phyloP scores from a whole-genome alignment of 257 asterid species.

The Capsicum rhomboideum region DNA sequence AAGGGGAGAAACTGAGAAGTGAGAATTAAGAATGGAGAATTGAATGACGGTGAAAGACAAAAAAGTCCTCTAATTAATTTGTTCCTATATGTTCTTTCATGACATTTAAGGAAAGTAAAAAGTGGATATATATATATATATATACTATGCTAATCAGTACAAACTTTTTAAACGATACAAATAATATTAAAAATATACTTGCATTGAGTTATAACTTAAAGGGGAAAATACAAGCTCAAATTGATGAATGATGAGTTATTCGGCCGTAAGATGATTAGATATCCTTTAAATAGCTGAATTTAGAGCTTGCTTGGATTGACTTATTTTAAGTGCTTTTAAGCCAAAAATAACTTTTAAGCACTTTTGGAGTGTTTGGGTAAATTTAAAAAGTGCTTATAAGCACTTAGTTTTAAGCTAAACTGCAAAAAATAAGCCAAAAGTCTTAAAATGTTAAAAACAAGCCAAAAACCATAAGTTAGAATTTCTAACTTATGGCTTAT shows the following conservation, averaged over 20 bases:
- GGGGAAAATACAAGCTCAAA: not conserved
- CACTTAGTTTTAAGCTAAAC: no score
- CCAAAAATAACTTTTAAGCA: no score
- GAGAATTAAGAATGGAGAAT: not conserved
- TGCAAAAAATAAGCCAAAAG: no score
- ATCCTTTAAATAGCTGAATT: not conserved
- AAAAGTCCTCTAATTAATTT: not conserved
- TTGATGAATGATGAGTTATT: not conserved
- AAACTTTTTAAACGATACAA: not conserved
- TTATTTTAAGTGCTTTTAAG: no score
- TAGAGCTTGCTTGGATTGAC: no score
- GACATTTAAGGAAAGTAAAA: not conserved
- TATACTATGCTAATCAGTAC: not conserved
- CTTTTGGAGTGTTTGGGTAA: no score
- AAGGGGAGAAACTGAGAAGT: not conserved
- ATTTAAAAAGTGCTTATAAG: no score
- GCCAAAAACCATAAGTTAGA: no score
- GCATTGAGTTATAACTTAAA: not conserved
- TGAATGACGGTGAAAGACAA: not conserved
- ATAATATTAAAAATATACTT: not conserved
- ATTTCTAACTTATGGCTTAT: no score
- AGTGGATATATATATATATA: not conserved
- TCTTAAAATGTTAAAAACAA: no score
- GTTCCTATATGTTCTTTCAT: not conserved
- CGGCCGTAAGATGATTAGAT: not conserved